Evolutionary conservation across 1,139 yeast genomes (phyloP).

Genomic region (Nakaseomyces bracarensis): DNA sequence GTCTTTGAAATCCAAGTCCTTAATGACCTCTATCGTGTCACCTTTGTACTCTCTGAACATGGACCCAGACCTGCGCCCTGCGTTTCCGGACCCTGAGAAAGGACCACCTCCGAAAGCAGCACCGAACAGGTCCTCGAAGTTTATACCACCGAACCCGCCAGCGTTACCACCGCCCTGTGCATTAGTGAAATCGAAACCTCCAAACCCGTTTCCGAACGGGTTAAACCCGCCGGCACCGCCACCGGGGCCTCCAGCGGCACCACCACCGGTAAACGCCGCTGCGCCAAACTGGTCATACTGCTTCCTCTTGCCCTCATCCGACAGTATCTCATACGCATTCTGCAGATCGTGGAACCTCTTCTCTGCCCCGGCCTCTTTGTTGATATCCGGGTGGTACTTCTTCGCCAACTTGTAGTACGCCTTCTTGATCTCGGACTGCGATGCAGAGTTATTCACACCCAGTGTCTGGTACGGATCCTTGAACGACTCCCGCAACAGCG

Average conservation of each 20-base stretch:
- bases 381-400: conserved; percentile 92
- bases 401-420: conserved; percentile 92
- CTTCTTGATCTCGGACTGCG: conserved; percentile 79
- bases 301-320: conserved; percentile 77
- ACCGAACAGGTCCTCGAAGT: conserved; percentile 84
- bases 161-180: conserved; percentile 34
- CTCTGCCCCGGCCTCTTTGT: conserved; percentile 84
- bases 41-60: conserved; percentile 73
- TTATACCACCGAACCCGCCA: conserved; percentile 40
- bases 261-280: conserved; percentile 62
- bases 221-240: conserved; percentile 37
- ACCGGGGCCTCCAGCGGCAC: conserved; percentile 45
- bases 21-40: conserved; percentile 76
- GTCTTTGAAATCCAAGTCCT: conserved; percentile 71
- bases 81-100: conserved; percentile 29
- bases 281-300: conserved; percentile 92
- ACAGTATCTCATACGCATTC: conserved; percentile 85
- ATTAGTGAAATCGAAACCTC: conserved; percentile 32
- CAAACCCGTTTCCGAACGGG: conserved; percentile 44
- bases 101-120: conserved; percentile 48
- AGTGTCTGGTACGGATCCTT: conserved; percentile 77
- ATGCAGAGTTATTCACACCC: conserved; percentile 68
- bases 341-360: conserved; percentile 85
- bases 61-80: conserved; percentile 29
- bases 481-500: conserved; percentile 16